Conservation (phyloP, 1,284 basidiomycete genomes). For the Trichosporon asahii region DNA sequence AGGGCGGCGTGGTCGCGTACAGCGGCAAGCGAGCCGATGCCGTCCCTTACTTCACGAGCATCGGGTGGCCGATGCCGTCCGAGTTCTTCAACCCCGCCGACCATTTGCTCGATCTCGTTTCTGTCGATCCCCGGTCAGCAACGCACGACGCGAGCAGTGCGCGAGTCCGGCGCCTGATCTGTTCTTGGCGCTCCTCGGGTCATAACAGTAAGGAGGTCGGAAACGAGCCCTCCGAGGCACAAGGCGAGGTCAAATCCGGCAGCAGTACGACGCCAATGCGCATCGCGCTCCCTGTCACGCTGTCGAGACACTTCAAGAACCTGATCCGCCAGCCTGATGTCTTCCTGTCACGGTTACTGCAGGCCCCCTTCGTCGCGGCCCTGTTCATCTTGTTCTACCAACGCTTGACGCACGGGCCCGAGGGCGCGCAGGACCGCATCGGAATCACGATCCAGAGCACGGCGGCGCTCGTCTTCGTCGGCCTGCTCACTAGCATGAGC, state of each 20-base stretch:
- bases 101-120: conserved; percentile 52
- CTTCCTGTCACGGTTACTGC: conserved; percentile 50
- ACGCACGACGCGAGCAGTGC: conserved; percentile 27
- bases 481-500: conserved; percentile 52
- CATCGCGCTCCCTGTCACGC: conserved; percentile 49
- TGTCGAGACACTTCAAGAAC: conserved; percentile 50
- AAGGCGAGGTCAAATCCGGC: conserved; percentile 16
- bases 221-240: conserved; percentile 9
- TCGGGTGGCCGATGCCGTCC: conserved; percentile 49
- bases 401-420: conserved; percentile 45
- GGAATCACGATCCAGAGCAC: conserved; percentile 48
- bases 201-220: conserved; percentile 17
- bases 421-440: conserved; percentile 52
- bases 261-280: conserved; percentile 44
- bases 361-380: conserved; percentile 47
- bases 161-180: conserved; percentile 30
- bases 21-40: conserved; percentile 37
- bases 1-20: conserved; percentile 54
- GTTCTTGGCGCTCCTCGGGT: conserved; percentile 19
- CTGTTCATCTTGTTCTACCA: conserved; percentile 54
- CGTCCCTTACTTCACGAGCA: conserved; percentile 41
- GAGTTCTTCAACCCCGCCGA: conserved; percentile 52
- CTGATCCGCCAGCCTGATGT: conserved; percentile 49
- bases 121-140: conserved; percentile 41
- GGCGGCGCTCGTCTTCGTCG: conserved; percentile 45